These are phyloP conservation scores for Saccharomycopsis amapae DNA, from an alignment of 805 yeast genomes.

Conservation along the genomic window DNA sequence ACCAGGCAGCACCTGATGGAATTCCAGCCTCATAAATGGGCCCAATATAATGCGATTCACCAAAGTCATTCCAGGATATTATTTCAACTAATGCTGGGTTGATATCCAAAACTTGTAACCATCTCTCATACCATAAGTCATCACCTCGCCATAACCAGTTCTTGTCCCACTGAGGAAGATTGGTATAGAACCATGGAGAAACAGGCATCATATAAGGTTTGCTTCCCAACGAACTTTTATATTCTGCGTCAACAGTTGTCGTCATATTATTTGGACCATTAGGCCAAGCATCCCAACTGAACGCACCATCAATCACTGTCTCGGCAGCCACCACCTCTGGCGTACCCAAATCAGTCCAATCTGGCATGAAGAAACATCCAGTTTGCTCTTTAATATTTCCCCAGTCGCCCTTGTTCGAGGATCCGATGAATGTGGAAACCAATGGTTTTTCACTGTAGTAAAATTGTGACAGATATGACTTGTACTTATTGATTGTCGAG, in stretches of 20 bases:
- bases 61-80: neutral
- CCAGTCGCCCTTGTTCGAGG: slow-evolving; percentile 1
- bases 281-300: slow-evolving; percentile 3
- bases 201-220: slow-evolving; percentile 2
- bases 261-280: slow-evolving; percentile 3
- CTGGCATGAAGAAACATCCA: neutral
- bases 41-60: slow-evolving; percentile 1
- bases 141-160: slow-evolving; percentile 4
- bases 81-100: neutral
- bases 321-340: neutral
- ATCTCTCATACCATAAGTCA: slow-evolving; percentile 1
- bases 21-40: neutral
- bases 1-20: neutral
- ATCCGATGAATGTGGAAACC: slow-evolving; percentile 1
- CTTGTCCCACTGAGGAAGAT: slow-evolving; percentile 3
- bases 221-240: neutral
- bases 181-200: slow-evolving; percentile 1
- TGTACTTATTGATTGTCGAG: neutral
- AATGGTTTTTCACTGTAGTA: neutral
- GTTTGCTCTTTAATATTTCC: neutral
- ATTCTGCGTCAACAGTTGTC: neutral
- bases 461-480: neutral
- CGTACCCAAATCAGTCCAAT: neutral
- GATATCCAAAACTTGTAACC: slow-evolving; percentile 1
- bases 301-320: neutral